Conservation (phyloP, 805 yeast genomes). For the Yarrowia osloensis region DNA sequence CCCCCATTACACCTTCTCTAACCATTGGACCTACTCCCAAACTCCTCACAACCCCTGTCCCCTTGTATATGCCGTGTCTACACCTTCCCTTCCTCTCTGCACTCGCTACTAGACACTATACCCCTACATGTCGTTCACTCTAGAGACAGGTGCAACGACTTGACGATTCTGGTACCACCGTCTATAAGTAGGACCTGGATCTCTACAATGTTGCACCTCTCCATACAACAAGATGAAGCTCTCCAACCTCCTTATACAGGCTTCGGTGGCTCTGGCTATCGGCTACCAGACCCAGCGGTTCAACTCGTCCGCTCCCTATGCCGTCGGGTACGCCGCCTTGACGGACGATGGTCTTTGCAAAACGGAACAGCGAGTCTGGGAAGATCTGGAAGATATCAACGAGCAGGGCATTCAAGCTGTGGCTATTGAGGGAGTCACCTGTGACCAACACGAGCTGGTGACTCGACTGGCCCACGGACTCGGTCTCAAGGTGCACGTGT, state of each 20-base stretch:
- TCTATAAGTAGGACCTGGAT: background rate
- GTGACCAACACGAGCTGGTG: conserved; percentile 2
- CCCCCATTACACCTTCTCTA: background rate
- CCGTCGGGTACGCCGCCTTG: conserved; percentile 15
- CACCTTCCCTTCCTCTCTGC: background rate
- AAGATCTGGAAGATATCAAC: background rate
- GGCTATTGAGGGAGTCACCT: background rate
- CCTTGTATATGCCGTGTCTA: background rate
- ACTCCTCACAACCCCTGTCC: background rate
- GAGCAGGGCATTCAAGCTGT: background rate
- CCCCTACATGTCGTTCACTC: background rate
- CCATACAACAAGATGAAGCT: background rate
- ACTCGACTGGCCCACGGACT: background rate
- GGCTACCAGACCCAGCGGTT: background rate
- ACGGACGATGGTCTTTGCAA: conserved; percentile 11
- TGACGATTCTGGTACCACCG: background rate
- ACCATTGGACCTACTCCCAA: no score
- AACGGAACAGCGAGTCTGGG: conserved; percentile 1
- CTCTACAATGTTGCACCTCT: no score
- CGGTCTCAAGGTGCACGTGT: conserved; percentile 5
- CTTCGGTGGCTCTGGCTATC: background rate
- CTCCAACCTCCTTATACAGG: background rate
- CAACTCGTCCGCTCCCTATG: conserved; percentile 1
- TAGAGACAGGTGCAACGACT: background rate
- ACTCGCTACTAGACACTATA: background rate